Evolutionary conservation across 176 grass and related monocot species (phyloP).

Genomic region (Triticum dicoccoides): DNA sequence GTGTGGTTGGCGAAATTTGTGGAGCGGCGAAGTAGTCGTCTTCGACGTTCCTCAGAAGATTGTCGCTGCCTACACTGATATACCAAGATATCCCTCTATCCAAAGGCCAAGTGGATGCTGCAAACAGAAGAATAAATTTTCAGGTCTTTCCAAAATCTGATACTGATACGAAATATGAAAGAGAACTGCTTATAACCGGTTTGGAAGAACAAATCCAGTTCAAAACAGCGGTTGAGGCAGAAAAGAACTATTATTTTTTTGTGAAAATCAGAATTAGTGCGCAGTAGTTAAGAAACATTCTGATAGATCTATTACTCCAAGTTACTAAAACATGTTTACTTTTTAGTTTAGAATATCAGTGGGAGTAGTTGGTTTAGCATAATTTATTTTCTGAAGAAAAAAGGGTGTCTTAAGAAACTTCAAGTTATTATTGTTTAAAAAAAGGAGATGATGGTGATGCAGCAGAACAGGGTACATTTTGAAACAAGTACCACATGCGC

Average conservation of each 20-base stretch:
- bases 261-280: not conserved
- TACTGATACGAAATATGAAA: not conserved
- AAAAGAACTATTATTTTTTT: not conserved
- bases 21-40: slow-evolving; percentile 79
- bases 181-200: not conserved
- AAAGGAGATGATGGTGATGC: not conserved
- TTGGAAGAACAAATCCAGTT: not conserved
- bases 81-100: slow-evolving; percentile 89
- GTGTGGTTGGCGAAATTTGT: slow-evolving; percentile 39
- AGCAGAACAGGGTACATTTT: not conserved
- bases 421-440: not conserved
- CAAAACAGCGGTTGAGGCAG: not conserved
- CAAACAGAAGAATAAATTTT: not conserved
- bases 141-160: not conserved
- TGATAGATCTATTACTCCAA: not conserved
- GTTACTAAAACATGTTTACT: too few species aligned
- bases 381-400: not conserved
- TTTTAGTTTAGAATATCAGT: too few species aligned
- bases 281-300: not conserved
- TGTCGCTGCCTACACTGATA: slow-evolving; percentile 66
- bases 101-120: slow-evolving; percentile 52
- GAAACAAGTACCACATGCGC: not conserved
- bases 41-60: slow-evolving; percentile 79
- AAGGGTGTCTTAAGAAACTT: not conserved
- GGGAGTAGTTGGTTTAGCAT: too few species aligned